phyloP scores from a whole-genome alignment of 2,329 filamentous ascomycete species.

The Amauroascus verrucosus region DNA sequence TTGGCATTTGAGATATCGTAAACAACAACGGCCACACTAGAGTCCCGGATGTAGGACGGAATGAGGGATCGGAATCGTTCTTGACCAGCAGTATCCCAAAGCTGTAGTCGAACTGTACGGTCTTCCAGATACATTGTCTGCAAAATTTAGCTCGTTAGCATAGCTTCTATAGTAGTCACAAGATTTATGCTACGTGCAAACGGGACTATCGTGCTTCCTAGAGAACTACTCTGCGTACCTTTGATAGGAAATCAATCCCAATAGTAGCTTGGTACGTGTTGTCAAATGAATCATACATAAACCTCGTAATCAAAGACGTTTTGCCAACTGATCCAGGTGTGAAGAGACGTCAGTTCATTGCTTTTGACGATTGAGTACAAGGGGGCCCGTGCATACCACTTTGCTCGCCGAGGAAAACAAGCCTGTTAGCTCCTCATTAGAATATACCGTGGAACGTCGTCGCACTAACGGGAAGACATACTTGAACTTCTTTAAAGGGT shows the following conservation, averaged over 20 bases:
- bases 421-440: constrained; percentile 41
- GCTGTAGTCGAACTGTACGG: constrained; percentile 88
- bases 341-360: constrained; percentile 18
- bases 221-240: constrained; percentile 49
- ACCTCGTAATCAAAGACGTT: constrained; percentile 94
- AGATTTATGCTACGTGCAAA: too few relatives aligned
- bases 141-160: constrained; percentile 1
- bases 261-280: constrained; percentile 99
- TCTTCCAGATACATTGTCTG: constrained; percentile 99
- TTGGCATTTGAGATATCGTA: constrained; percentile 98
- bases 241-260: constrained; percentile 97
- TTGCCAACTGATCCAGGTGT: constrained; percentile 64
- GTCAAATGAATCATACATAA: constrained; percentile 99
- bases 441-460: neutral
- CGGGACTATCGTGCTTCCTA: neutral
- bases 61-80: constrained; percentile 95
- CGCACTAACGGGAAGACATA: constrained; percentile 35
- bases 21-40: constrained; percentile 92
- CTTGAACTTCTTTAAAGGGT: constrained; percentile 99
- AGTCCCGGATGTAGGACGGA: constrained; percentile 97
- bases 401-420: constrained; percentile 97
- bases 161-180: neutral
- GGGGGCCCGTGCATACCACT: constrained; percentile 57
- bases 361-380: constrained; percentile 9
- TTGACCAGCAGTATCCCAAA: constrained; percentile 97